Evolutionary conservation across 805 yeast genomes (phyloP).

Genomic region (Yarrowia deformans): DNA sequence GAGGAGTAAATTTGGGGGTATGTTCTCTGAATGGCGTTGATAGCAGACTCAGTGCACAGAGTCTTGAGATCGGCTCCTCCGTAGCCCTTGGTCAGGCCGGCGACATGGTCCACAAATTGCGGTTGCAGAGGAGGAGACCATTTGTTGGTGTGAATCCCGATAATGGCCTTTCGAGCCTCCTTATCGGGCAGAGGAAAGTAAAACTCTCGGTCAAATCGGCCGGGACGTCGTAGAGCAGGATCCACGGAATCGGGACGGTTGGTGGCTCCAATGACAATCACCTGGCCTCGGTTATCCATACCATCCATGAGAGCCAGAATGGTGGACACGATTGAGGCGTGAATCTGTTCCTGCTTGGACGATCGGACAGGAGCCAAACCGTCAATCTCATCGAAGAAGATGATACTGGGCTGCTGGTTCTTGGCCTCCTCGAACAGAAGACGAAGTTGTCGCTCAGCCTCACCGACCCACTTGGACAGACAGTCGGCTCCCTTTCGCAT

Average conservation of each 20-base stretch:
- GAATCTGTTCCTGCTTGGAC: slow-evolving; percentile 97
- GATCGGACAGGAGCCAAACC: slow-evolving; percentile 98
- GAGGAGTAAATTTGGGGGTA: slow-evolving; percentile 92
- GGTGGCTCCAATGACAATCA: slow-evolving; percentile 97
- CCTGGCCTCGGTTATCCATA: slow-evolving; percentile 98
- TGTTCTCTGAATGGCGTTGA: slow-evolving; percentile 86
- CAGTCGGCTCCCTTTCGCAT: slow-evolving; percentile 99
- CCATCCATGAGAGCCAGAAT: slow-evolving; percentile 97
- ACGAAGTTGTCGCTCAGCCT: slow-evolving; percentile 93
- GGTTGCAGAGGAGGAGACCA: slow-evolving; percentile 80
- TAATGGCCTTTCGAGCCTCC: slow-evolving; percentile 77
- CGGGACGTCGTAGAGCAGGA: slow-evolving; percentile 96
- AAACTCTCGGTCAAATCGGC: slow-evolving; percentile 95
- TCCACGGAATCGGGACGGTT: slow-evolving; percentile 98
- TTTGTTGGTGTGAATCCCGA: slow-evolving; percentile 83
- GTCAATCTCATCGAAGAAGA: slow-evolving; percentile 97
- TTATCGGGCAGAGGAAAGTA: slow-evolving; percentile 92
- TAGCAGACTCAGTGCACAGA: slow-evolving; percentile 93
- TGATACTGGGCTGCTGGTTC: slow-evolving; percentile 93
- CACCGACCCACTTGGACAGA: slow-evolving; percentile 98
- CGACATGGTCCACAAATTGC: slow-evolving; percentile 68
- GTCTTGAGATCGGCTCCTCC: slow-evolving; percentile 98
- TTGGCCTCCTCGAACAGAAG: slow-evolving; percentile 94
- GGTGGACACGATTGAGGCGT: slow-evolving; percentile 96
- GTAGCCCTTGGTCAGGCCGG: slow-evolving; percentile 87